Evolutionary conservation across 2,329 filamentous ascomycete genomes (phyloP).

Genomic region (Arthrobotrys sphaeroides): DNA sequence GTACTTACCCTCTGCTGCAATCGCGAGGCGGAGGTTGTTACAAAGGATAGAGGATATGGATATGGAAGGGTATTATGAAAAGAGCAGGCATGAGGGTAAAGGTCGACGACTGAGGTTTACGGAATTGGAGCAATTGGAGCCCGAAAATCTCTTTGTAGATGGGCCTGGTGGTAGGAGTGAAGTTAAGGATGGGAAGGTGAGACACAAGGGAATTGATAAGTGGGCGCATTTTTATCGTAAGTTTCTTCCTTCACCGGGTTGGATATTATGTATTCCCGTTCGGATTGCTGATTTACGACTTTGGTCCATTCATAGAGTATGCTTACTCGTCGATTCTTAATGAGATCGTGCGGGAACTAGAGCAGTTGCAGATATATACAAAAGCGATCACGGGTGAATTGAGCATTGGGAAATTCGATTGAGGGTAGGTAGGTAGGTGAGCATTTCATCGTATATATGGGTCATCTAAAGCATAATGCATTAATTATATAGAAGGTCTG

Average conservation of each 20-base stretch:
- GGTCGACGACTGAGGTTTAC: constrained; percentile 29
- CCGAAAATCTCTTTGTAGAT: constrained; percentile 50
- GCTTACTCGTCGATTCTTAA: constrained; percentile 59
- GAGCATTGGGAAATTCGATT: constrained; percentile 53
- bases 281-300: constrained; percentile 32
- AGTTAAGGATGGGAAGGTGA: constrained; percentile 56
- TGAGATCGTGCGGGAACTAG: constrained; percentile 66
- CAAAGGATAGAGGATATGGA: constrained; percentile 66
- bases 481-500: not conserved
- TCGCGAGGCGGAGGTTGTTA: constrained; percentile 66
- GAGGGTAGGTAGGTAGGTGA: not conserved
- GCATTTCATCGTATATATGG: not conserved
- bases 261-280: constrained; percentile 60
- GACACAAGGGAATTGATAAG: constrained; percentile 60
- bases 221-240: constrained; percentile 70
- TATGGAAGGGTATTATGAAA: constrained; percentile 57
- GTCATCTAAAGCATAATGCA: not conserved
- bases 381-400: constrained; percentile 69
- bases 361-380: constrained; percentile 68
- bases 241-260: constrained; percentile 61
- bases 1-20: constrained; percentile 69
- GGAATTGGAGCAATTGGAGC: constrained; percentile 37
- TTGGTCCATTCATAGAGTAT: constrained; percentile 56
- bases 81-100: constrained; percentile 16
- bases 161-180: constrained; percentile 12